Conservation (phyloP, 371 early-diverging fungal species). For the Mucor velutinosus region DNA sequence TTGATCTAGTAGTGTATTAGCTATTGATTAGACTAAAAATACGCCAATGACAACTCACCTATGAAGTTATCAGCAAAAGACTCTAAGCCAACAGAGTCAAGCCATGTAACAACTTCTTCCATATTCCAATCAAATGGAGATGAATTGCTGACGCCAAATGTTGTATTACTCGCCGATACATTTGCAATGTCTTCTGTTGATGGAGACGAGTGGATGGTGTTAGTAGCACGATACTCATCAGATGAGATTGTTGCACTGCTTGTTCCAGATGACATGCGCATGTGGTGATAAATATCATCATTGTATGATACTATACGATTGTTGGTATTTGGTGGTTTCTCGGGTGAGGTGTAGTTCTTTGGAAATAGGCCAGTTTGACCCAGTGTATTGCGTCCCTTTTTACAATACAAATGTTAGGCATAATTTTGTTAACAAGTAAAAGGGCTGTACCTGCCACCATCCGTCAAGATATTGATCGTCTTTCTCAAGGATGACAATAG, state of each 20-base stretch:
- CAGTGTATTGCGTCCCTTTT: slow-evolving; percentile 42
- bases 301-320: not conserved
- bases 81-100: slow-evolving; percentile 48
- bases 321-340: not conserved
- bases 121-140: not conserved
- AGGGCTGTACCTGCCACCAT: slow-evolving; percentile 79
- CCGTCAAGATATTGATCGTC: slow-evolving; percentile 83
- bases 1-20: slow-evolving; percentile 19
- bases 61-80: slow-evolving; percentile 45
- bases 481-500: slow-evolving; percentile 71
- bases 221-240: not conserved
- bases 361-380: slow-evolving; percentile 72
- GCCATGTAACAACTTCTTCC: slow-evolving; percentile 54
- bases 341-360: slow-evolving; percentile 47
- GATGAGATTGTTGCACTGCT: not conserved
- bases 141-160: not conserved
- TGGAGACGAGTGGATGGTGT: not conserved
- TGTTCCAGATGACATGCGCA: not conserved
- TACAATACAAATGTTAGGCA: not conserved
- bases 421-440: not conserved
- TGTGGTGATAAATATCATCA: not conserved
- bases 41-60: slow-evolving; percentile 31
- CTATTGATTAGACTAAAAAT: slow-evolving; percentile 8
- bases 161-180: not conserved
- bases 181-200: not conserved